phyloP scores from a whole-genome alignment of 2,329 filamentous ascomycete species.

The Ophiostoma sp. region DNA sequence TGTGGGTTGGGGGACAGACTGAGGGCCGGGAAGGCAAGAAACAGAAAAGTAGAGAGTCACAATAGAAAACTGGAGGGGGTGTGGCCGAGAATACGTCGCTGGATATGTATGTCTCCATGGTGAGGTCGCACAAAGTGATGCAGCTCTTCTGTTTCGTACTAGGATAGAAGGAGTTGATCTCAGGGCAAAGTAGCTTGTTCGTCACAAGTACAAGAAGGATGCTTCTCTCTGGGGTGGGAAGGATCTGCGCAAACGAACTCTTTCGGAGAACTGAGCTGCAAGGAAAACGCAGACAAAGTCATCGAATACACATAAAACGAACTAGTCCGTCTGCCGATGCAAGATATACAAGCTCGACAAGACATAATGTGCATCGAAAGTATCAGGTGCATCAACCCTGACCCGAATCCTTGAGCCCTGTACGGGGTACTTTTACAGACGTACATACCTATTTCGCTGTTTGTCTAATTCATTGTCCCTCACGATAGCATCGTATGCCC shows the following conservation, averaged over 20 bases:
- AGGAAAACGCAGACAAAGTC: too few species aligned
- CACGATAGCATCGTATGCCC: neutral
- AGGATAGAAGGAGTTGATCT: too few species aligned
- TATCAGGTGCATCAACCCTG: neutral
- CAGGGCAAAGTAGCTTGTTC: neutral
- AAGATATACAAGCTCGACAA: neutral
- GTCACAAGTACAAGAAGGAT: neutral
- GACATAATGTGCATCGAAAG: neutral
- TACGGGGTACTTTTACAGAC: too few species aligned
- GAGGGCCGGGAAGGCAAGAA: neutral
- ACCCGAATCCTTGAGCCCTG: neutral
- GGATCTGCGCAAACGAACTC: neutral
- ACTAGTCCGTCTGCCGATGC: neutral
- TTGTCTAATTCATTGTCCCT: neutral
- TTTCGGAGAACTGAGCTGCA: neutral
- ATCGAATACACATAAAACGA: neutral
- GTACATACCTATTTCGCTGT: neutral
- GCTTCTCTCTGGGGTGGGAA: neutral
- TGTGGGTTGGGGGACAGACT: neutral
- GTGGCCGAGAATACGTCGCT: conserved; percentile 2
- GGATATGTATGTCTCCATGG: neutral
- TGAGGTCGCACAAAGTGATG: neutral
- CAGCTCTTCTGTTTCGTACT: neutral
- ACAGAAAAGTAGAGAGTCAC: neutral
- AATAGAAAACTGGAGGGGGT: neutral